Evolutionary conservation across 768 basidiomycete species (phyloP).

Genomic region (Hericium rajendrae): DNA sequence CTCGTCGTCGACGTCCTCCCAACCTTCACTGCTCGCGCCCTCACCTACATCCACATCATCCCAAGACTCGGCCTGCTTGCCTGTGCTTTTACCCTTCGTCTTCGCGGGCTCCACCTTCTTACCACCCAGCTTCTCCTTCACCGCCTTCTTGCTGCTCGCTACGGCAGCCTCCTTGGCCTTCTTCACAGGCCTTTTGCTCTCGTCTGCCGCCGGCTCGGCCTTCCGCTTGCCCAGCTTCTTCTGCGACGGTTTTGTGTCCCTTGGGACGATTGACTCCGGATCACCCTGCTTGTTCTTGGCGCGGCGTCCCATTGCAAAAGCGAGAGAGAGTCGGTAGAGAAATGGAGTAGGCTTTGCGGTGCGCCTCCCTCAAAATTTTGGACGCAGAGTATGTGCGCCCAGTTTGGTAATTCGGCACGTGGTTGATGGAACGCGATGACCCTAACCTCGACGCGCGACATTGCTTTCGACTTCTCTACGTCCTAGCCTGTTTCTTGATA

Average conservation of each 20-base stretch:
- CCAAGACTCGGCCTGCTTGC: conserved; percentile 11
- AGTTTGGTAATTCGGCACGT: too few relatives aligned
- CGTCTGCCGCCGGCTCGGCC: conserved; percentile 30
- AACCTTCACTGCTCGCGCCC: conserved; percentile 33
- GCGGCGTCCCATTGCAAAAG: conserved; percentile 62
- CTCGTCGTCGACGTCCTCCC: conserved; percentile 54
- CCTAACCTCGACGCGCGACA: too few relatives aligned
- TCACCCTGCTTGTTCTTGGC: conserved; percentile 77
- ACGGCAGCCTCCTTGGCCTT: conserved; percentile 24
- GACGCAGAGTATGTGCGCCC: too few relatives aligned
- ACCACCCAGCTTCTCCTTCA: conserved; percentile 13
- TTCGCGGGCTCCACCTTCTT: conserved; percentile 2
- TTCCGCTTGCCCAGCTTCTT: conserved; percentile 72
- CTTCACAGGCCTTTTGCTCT: conserved; percentile 23
- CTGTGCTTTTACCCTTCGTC: conserved; percentile 11
- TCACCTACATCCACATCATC: conserved; percentile 25
- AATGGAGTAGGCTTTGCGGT: too few relatives aligned
- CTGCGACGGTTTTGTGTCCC: conserved; percentile 24
- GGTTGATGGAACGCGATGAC: too few relatives aligned
- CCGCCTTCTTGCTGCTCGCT: conserved; percentile 3
- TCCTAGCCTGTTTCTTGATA: too few relatives aligned
- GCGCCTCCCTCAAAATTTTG: too few relatives aligned
- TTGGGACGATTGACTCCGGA: conserved; percentile 47
- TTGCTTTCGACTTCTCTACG: too few relatives aligned
- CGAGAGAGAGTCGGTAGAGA: too few relatives aligned